Evolutionary conservation across 768 basidiomycete genomes (phyloP).

Genomic region (Trametes sanguinea): DNA sequence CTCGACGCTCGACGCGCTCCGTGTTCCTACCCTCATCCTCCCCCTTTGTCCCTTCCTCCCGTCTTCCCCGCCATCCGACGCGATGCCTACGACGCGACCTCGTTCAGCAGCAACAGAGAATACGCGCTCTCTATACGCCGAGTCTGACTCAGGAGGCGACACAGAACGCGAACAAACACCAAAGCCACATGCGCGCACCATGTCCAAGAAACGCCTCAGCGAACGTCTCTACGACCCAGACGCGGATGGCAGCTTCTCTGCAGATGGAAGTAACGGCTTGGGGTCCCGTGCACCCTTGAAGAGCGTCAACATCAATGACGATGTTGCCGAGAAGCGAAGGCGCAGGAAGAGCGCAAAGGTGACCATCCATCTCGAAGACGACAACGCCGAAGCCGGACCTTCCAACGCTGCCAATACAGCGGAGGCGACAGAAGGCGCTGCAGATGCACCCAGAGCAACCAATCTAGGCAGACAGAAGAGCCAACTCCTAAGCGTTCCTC

Average conservation of each 20-base stretch:
- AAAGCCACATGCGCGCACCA: constrained; percentile 23
- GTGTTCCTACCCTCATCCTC: no score
- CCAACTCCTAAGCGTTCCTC: constrained; percentile 60
- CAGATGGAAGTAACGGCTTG: constrained; percentile 24
- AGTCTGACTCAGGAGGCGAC: constrained; percentile 28
- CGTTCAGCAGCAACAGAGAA: constrained; percentile 7
- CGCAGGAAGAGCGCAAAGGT: constrained; percentile 78
- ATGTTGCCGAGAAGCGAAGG: constrained; percentile 82
- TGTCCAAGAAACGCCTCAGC: constrained; percentile 55
- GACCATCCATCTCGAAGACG: constrained; percentile 40
- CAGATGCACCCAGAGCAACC: constrained; percentile 26
- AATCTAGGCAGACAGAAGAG: constrained; percentile 55
- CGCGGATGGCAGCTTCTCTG: constrained; percentile 42
- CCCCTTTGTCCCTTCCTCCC: not conserved
- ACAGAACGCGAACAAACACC: constrained; percentile 27
- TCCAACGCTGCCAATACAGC: constrained; percentile 46
- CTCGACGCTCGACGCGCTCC: no score
- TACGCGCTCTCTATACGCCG: constrained; percentile 16
- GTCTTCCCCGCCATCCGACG: not conserved
- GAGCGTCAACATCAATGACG: constrained; percentile 69
- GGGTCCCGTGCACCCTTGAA: constrained; percentile 38
- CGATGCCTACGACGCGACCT: constrained; percentile 20
- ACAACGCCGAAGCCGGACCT: constrained; percentile 58
- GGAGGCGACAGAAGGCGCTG: constrained; percentile 44
- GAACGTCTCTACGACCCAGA: constrained; percentile 52